Base-by-base conservation (phyloP, 2,329 filamentous ascomycete species). In the Chrysosporium keratinophilum region DNA sequence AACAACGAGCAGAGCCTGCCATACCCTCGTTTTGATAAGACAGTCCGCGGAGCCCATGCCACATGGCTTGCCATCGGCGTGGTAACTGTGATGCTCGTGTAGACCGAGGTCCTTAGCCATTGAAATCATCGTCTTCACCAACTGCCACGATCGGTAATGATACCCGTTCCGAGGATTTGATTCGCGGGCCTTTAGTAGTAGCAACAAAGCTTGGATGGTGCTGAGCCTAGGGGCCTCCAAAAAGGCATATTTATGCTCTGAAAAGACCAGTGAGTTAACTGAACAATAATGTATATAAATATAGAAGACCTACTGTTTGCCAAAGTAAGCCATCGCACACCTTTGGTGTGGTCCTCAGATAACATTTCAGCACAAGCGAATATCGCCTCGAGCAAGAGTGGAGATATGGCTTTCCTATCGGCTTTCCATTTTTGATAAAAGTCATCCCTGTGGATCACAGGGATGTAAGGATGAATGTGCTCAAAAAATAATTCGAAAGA, bases 111-210 rank as follows among this genome's bases (percentile, higher is more conserved):
- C 91, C 64, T 94, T 93, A 23, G 83, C 88, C 88, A 97, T 95
- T 45, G 89, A 85, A 6, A 95, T 85, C 58, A 91, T 88, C 57
- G 90, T 88, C 51, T 95, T 91, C 17, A 95, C 82, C 4, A 87
- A 88, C 82, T 96, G 95, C 91, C 93, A 97, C 0, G 93, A 97
- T 37, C 91, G 84, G 70, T 93, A 97, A 69, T 93, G 97, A 66
- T 97, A 97, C 1, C 93, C 93, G 56, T 88, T 83, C 65, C 95
- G 95, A 0, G 91, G 90, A 7, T 86, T 83, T n/a, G 87, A 86
- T 69, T 97, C 91, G 58, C 89, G 81, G 1, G 91, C 93, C 68
- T 97, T 97, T 42, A 96, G 73, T 15, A 96, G 77, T 43, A 97
- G 83, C 43, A 96, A 73, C 57, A 95, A 75, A 2, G 89, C 91